Conservation (phyloP, 352 stramenopile genomes). For the Pythium apleroticum region DNA sequence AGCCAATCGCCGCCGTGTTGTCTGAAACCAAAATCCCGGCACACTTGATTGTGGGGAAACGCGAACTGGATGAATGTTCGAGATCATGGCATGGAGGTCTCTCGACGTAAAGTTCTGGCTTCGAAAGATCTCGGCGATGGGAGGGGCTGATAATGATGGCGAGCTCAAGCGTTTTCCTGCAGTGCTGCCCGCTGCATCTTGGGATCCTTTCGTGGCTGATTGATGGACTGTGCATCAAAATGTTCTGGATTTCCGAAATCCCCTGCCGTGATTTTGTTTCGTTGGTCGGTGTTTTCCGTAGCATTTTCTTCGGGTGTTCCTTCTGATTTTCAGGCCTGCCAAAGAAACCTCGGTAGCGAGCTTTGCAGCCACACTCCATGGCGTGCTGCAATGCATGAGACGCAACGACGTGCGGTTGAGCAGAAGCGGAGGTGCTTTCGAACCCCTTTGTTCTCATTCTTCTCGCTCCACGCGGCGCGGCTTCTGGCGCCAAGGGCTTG, state of each 20-base stretch:
- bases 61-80: neutral
- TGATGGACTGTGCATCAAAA: constrained; percentile 2
- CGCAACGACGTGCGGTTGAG: constrained; percentile 5
- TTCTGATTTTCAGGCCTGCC: constrained; percentile 22
- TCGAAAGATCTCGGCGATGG: neutral
- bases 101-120: neutral
- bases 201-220: neutral
- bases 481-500: constrained; percentile 4
- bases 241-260: neutral
- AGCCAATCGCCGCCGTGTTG: too few species aligned
- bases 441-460: neutral
- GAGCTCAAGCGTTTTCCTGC: neutral
- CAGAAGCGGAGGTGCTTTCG: neutral
- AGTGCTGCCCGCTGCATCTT: neutral
- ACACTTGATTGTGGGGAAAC: constrained; percentile 1
- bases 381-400: constrained; percentile 13
- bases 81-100: neutral
- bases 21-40: constrained; percentile 6
- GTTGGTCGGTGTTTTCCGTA: constrained; percentile 6
- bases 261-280: neutral
- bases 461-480: constrained; percentile 12
- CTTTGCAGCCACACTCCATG: neutral
- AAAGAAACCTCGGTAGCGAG: neutral
- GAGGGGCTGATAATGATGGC: neutral
- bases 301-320: constrained; percentile 16